Evolutionary conservation across 139 green algal genomes (phyloP).

Genomic region (Volvox reticuliferus): DNA sequence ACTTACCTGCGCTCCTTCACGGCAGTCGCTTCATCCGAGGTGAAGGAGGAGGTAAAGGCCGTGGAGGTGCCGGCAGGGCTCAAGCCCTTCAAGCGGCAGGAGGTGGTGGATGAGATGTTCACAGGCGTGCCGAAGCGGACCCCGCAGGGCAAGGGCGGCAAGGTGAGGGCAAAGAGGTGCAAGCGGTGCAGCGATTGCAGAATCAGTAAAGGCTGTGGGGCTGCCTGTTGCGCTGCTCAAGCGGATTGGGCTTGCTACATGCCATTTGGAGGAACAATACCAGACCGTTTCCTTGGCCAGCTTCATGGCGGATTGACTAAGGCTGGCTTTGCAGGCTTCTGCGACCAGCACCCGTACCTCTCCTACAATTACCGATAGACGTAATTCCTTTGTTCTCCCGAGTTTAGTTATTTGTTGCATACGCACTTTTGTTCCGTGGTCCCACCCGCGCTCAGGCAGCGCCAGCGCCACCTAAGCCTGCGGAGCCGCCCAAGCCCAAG

Average conservation of each 20-base stretch:
- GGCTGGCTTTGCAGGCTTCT: too few species aligned
- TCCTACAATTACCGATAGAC: neutral
- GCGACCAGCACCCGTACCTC: neutral
- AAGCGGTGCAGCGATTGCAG: neutral
- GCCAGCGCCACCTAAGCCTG: neutral
- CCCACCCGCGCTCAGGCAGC: neutral
- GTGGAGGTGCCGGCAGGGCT: slow-evolving; percentile 51
- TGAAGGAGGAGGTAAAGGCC: slow-evolving; percentile 51
- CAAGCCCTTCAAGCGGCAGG: slow-evolving; percentile 48
- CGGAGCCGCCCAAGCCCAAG: slow-evolving; percentile 59
- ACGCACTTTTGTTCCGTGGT: too few species aligned
- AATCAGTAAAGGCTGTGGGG: too few species aligned
- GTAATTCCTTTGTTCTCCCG: neutral
- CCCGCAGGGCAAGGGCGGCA: slow-evolving; percentile 20
- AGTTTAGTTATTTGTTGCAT: neutral
- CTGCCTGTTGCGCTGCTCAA: too few species aligned
- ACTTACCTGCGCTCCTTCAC: slow-evolving; percentile 59
- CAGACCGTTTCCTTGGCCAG: too few species aligned
- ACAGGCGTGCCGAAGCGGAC: slow-evolving; percentile 52
- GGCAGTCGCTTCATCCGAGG: slow-evolving; percentile 23
- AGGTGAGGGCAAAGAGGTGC: slow-evolving; percentile 36
- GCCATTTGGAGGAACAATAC: too few species aligned
- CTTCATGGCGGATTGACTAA: too few species aligned
- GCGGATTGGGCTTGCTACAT: too few species aligned
- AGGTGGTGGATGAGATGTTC: slow-evolving; percentile 53